Evolutionary conservation across 2,329 filamentous ascomycete genomes (phyloP).

Genomic region (Hypoxylon sp.): DNA sequence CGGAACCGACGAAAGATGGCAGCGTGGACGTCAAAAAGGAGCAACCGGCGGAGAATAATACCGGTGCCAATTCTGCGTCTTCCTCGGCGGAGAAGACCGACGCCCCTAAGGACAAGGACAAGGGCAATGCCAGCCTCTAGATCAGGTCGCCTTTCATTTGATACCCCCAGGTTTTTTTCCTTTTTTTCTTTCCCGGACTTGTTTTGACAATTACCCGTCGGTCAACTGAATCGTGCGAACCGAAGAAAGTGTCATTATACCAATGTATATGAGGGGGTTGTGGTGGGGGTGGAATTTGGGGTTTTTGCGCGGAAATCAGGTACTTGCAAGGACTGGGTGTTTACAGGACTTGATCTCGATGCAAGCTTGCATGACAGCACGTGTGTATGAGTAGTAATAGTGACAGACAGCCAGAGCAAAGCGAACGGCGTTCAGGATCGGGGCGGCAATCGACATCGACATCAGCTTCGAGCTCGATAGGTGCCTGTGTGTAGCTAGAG

Average conservation of each 20-base stretch:
- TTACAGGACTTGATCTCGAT: slow-evolving; percentile 12
- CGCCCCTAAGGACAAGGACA: slow-evolving; percentile 28
- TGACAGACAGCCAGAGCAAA: slow-evolving; percentile 14
- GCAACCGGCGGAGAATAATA: slow-evolving; percentile 22
- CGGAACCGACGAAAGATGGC: slow-evolving; percentile 56
- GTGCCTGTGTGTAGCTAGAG: no score
- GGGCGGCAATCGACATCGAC: no score
- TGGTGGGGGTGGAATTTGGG: background rate
- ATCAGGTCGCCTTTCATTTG: slow-evolving; percentile 3
- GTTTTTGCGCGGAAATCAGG: no score
- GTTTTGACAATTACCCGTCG: no score
- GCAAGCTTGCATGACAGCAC: no score
- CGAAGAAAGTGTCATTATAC: background rate
- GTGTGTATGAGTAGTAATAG: slow-evolving; percentile 23
- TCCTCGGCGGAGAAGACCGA: slow-evolving; percentile 8
- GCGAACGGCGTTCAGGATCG: slow-evolving; percentile 34
- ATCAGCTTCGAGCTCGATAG: no score
- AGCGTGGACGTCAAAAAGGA: slow-evolving; percentile 36
- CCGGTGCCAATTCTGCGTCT: slow-evolving; percentile 16
- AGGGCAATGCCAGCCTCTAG: slow-evolving; percentile 36
- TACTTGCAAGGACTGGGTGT: no score
- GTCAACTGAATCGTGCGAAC: no score
- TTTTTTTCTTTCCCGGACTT: background rate
- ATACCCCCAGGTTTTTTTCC: slow-evolving; percentile 25
- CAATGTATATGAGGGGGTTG: background rate